Evolutionary conservation across 2,329 filamentous ascomycete genomes (phyloP).

Genomic region (Fusarium camptoceras): DNA sequence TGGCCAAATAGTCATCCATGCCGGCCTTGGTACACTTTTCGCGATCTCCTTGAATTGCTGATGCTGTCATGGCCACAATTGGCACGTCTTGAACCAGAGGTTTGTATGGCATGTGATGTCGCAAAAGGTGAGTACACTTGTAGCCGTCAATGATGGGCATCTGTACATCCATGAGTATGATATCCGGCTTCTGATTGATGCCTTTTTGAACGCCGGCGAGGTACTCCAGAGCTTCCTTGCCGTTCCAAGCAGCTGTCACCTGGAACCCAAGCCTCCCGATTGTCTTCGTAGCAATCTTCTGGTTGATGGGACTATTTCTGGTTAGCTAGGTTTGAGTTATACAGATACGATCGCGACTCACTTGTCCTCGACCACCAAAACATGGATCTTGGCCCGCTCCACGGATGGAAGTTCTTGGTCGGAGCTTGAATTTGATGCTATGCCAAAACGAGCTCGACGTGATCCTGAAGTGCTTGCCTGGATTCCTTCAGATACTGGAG

Average conservation of each 20-base stretch:
- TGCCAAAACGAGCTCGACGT: slow-evolving; percentile 50
- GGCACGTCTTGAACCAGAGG: slow-evolving; percentile 70
- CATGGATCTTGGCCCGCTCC: slow-evolving; percentile 72
- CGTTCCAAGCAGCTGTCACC: slow-evolving; percentile 80
- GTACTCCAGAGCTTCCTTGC: slow-evolving; percentile 82
- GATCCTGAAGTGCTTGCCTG: slow-evolving; percentile 39
- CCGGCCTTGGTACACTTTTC: slow-evolving; percentile 80
- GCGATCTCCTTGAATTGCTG: slow-evolving; percentile 79
- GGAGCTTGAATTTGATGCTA: slow-evolving; percentile 51
- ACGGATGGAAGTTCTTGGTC: slow-evolving; percentile 63
- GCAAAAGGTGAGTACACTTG: slow-evolving; percentile 77
- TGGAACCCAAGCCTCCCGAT: slow-evolving; percentile 79
- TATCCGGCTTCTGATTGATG: slow-evolving; percentile 70
- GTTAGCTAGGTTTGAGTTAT: slow-evolving; percentile 26
- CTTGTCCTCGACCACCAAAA: slow-evolving; percentile 88
- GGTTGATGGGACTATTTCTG: slow-evolving; percentile 70
- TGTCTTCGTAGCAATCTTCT: slow-evolving; percentile 80
- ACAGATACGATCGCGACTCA: slow-evolving; percentile 54
- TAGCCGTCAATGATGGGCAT: slow-evolving; percentile 85
- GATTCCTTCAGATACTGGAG: slow-evolving; percentile 46
- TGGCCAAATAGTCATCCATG: slow-evolving; percentile 82
- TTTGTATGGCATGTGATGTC: slow-evolving; percentile 75
- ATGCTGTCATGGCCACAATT: slow-evolving; percentile 86
- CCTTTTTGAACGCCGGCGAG: slow-evolving; percentile 66
- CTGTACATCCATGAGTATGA: slow-evolving; percentile 84